Base-by-base conservation (phyloP, 371 early-diverging fungal species). In the Apophysomyces trapeziformis region DNA sequence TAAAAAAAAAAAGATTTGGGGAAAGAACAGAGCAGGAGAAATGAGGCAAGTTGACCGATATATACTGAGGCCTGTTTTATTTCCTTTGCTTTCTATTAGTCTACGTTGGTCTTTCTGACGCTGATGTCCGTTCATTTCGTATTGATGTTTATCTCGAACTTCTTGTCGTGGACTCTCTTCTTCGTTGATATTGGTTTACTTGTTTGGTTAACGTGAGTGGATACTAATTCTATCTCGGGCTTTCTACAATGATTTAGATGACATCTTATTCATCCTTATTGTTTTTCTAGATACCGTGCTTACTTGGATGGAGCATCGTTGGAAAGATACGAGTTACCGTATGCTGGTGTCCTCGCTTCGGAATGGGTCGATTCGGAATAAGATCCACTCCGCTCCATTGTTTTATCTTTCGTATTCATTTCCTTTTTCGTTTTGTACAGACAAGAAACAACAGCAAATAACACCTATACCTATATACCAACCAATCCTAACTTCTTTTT, bases 281-380 rank as follows among this genome's bases (percentile, higher is more conserved):
- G 13, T 9, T n/a, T n/a, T 18, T 38, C 32, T 43, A 87, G 89
- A 26, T 89, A 86, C 61, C 75, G 82, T 54, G 90, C 90, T 7
- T 90, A 89, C 74, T 68, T 80, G 63, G 88, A 89, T 66, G 84
- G 85, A 18, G 87, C 82, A 57, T 80, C 85, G 9, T 70, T 90
- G 41, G 87, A 85, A 46, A 78, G 90, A 54, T 87, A 83, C 47
- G 76, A 83, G 58, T 56, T 88, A 6, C 90, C 90, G 7, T 87
- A 81, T 61, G 68, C 88, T 67, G 90, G 90, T 18, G 57, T 61
- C 38, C 68, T 88, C 13, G 90, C 90, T 18, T 74, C 85, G 36
- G 72, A 80, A 60, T 90, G 87, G 85, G 87, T 87, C 1, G 89
- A 90, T 67, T 72, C 69, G 18, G 90, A 90, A 69, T 90, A 75